These are phyloP conservation scores for Rhinocladiella mackenziei DNA, from an alignment of 2,329 filamentous ascomycete genomes.

Conservation along the genomic window DNA sequence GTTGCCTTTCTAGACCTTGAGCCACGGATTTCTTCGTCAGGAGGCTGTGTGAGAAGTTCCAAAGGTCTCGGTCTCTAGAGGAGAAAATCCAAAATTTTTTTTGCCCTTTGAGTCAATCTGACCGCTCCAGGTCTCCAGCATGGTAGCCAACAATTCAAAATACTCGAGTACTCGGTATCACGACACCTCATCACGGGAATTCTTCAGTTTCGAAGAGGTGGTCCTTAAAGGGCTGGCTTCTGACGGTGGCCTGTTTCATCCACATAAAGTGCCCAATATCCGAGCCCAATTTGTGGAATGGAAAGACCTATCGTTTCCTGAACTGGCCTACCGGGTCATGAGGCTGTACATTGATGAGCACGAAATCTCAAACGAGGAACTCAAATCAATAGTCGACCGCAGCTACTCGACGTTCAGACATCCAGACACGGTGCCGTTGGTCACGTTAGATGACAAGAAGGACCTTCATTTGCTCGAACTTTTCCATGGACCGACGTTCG, in stretches of 20 bases:
- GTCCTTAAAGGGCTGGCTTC: slow-evolving; percentile 83
- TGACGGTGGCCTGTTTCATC: slow-evolving; percentile 86
- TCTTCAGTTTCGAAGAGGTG: slow-evolving; percentile 87
- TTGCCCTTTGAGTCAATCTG: too few species aligned
- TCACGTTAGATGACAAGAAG: slow-evolving; percentile 65
- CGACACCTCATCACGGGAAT: slow-evolving; percentile 18
- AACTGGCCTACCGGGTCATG: slow-evolving; percentile 80
- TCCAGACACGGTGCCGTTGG: slow-evolving; percentile 71
- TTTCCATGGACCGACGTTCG: slow-evolving; percentile 92
- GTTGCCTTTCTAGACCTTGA: too few species aligned
- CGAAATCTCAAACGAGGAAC: slow-evolving; percentile 76
- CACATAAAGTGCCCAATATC: slow-evolving; percentile 69
- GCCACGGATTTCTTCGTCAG: too few species aligned
- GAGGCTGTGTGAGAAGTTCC: too few species aligned
- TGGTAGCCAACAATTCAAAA: slow-evolving; percentile 21
- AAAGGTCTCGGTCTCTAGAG: too few species aligned
- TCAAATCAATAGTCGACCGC: slow-evolving; percentile 75
- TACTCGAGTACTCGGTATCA: slow-evolving; percentile 23
- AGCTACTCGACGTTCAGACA: slow-evolving; percentile 88
- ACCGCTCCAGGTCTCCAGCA: slow-evolving; percentile 7
- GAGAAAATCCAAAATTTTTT: too few species aligned
- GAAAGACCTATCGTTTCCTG: slow-evolving; percentile 72
- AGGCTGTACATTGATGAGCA: slow-evolving; percentile 78
- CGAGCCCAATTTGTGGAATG: slow-evolving; percentile 65
- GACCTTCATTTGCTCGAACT: slow-evolving; percentile 86